Conservation (phyloP, 441 rosid genomes). For the Gossypium lobatum region DNA sequence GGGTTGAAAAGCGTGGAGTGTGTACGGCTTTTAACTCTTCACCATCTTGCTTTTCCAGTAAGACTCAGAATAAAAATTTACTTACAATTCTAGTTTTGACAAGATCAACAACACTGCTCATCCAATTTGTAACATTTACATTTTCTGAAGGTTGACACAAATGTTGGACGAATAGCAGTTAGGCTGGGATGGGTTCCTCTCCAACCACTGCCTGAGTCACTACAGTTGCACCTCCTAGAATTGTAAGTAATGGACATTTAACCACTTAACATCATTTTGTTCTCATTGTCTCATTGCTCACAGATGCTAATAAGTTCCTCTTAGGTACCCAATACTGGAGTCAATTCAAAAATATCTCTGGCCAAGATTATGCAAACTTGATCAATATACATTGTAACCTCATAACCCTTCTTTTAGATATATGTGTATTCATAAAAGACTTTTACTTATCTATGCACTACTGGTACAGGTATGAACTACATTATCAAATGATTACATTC, state of each 20-base stretch:
- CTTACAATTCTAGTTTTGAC: conserved; percentile 11
- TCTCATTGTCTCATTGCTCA: not conserved
- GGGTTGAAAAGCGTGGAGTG: conserved; percentile 99
- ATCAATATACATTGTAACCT: conserved; percentile 79
- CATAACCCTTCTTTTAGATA: conserved; percentile 20
- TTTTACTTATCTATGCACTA: conserved; percentile 21
- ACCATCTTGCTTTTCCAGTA: conserved; percentile 95
- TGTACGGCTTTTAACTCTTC: conserved; percentile 91
- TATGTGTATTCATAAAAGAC: conserved; percentile 10
- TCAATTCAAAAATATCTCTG: conserved; percentile 92
- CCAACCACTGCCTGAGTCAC: conserved; percentile 91
- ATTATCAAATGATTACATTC: conserved; percentile 95
- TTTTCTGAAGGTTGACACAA: conserved; percentile 82
- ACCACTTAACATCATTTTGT: conserved; percentile 7
- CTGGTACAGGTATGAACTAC: conserved; percentile 79
- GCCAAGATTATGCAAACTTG: conserved; percentile 98
- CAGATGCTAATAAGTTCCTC: conserved; percentile 27
- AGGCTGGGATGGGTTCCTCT: conserved; percentile 99
- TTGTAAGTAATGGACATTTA: conserved; percentile 47
- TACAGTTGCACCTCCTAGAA: conserved; percentile 91
- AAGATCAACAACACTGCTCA: conserved; percentile 14
- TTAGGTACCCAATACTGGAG: conserved; percentile 89
- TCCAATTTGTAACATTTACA: conserved; percentile 12
- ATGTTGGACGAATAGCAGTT: conserved; percentile 97
- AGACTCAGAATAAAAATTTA: conserved; percentile 28